A percentile compares a stretch with the other conserved stretches of the same genome.
These are phyloP conservation scores for Rhododendron ovatum DNA, from an alignment of 148 eudicot genomes.

Conservation along the genomic window DNA sequence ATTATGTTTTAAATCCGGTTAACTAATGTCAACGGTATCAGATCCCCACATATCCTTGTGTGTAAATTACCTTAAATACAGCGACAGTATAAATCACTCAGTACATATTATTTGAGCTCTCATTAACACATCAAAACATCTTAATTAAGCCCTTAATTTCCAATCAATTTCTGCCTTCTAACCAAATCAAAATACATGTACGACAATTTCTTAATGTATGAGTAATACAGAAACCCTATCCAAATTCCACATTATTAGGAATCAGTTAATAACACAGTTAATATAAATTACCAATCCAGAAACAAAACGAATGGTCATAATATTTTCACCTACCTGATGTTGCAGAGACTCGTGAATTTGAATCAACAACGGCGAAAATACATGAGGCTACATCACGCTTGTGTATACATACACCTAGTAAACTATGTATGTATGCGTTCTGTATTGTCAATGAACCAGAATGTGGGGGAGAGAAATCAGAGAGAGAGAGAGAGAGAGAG, in stretches of 20 bases:
- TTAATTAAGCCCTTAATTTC: background rate
- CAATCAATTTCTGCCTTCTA: background rate
- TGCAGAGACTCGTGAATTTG: slow-evolving; percentile 4
- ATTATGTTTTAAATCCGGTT: background rate
- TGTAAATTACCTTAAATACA: background rate
- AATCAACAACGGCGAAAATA: slow-evolving; percentile 1
- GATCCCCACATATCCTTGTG: background rate
- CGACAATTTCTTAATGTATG: background rate
- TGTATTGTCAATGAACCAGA: background rate
- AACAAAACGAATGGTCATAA: background rate
- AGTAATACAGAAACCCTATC: background rate
- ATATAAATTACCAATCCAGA: background rate
- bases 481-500: background rate
- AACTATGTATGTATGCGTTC: background rate
- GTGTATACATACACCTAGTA: background rate
- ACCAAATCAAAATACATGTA: background rate
- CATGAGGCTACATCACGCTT: background rate
- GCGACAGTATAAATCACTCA: background rate
- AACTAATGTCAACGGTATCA: background rate
- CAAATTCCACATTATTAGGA: background rate
- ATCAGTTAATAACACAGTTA: background rate
- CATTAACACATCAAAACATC: background rate
- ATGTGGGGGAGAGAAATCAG: background rate
- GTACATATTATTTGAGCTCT: background rate
- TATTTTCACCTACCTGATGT: background rate